Evolutionary conservation across 2,329 filamentous ascomycete species (phyloP).

Genomic region (Cadophora sp.): DNA sequence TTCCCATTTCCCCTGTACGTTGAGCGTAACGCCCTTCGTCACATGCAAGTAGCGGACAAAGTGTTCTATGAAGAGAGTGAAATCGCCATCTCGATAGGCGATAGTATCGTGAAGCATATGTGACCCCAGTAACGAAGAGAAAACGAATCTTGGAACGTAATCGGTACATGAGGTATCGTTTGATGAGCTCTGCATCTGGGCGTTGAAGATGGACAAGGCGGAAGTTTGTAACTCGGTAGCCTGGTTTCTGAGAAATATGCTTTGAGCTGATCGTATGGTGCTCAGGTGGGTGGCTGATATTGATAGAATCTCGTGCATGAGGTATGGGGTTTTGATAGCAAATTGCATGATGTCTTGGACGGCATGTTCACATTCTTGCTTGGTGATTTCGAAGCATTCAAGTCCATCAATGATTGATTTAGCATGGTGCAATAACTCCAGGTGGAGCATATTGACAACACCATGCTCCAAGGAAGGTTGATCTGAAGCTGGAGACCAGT

Average conservation of each 20-base stretch:
- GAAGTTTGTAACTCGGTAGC: conserved; percentile 11
- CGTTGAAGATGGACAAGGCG: conserved; percentile 7
- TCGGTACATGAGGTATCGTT: not conserved
- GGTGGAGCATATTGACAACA: conserved; percentile 1
- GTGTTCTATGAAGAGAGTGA: not conserved
- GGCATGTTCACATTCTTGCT: not conserved
- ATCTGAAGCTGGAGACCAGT: conserved; percentile 9
- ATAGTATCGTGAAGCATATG: conserved; percentile 14
- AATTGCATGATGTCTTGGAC: not conserved
- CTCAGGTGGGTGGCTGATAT: conserved; percentile 1
- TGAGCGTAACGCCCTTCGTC: conserved; percentile 8
- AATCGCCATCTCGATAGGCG: conserved; percentile 8
- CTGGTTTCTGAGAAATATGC: not conserved
- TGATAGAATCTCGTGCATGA: conserved; percentile 8
- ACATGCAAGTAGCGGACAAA: conserved; percentile 4
- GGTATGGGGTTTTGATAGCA: not conserved
- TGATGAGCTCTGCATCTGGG: not conserved
- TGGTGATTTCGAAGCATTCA: not conserved
- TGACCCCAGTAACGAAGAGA: conserved; percentile 1
- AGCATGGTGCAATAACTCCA: not conserved
- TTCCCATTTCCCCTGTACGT: not conserved
- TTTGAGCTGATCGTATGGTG: not conserved
- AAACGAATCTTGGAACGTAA: not conserved
- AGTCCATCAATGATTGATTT: not conserved
- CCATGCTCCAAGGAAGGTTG: not conserved